Evolutionary conservation across 2,329 filamentous ascomycete species (phyloP).

Genomic region (Pyricularia pennisetigena): DNA sequence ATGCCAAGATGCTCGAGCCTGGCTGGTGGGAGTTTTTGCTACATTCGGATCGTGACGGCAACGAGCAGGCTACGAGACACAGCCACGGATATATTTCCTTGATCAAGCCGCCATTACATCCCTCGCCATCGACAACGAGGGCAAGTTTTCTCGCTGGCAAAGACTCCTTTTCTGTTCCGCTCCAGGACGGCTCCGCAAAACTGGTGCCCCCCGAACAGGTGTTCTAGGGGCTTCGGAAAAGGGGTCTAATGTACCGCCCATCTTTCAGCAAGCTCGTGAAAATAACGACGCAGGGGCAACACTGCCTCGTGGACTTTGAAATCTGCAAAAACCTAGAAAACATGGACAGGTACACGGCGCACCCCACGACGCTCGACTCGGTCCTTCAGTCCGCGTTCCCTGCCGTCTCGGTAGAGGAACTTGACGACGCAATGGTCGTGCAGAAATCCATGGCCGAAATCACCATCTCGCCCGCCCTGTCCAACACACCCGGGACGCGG

Average conservation of each 20-base stretch:
- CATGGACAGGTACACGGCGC: background rate
- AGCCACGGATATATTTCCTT: conserved; percentile 6
- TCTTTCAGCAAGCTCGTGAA: background rate
- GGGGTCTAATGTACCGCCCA: background rate
- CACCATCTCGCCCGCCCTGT: background rate
- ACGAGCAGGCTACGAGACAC: conserved; percentile 7
- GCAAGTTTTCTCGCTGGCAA: background rate
- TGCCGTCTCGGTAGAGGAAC: background rate
- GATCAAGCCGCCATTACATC: too few species aligned
- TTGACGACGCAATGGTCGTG: background rate
- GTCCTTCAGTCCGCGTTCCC: conserved; percentile 1
- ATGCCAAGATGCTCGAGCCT: background rate
- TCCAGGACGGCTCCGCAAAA: too few species aligned
- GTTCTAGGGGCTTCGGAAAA: background rate
- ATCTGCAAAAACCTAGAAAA: background rate
- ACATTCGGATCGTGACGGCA: conserved; percentile 6
- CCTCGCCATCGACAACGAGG: background rate
- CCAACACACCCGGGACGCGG: background rate
- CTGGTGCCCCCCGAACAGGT: background rate
- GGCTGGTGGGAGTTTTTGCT: conserved; percentile 10
- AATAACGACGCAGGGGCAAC: background rate
- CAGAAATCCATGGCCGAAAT: background rate
- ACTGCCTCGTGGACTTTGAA: background rate
- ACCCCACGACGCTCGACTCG: conserved; percentile 6
- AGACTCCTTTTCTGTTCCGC: too few species aligned